phyloP scores from a whole-genome alignment of 352 stramenopile genomes.

The Phytophthora cajani region DNA sequence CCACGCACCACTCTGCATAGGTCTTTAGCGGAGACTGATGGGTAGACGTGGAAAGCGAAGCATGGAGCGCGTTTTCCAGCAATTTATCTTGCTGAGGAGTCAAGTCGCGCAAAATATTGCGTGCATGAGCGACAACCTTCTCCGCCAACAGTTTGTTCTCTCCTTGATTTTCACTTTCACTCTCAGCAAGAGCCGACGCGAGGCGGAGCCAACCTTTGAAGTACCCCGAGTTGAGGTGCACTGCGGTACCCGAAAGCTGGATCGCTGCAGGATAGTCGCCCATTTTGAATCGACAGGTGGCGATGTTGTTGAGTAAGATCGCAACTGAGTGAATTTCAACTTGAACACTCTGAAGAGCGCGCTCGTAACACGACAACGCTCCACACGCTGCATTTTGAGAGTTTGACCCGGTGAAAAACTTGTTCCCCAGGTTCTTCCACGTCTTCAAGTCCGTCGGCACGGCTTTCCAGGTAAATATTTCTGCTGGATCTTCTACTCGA shows the following conservation, averaged over 20 bases:
- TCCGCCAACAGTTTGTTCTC: not conserved
- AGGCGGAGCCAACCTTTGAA: conserved; percentile 33
- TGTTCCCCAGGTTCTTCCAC: conserved; percentile 38
- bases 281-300: conserved; percentile 26
- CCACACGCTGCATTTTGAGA: conserved; percentile 19
- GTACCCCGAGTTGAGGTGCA: conserved; percentile 23
- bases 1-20: conserved; percentile 26
- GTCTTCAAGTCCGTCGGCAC: conserved; percentile 25
- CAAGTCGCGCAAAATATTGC: conserved; percentile 1
- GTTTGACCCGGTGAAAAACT: conserved; percentile 26
- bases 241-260: conserved; percentile 29
- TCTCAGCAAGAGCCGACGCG: conserved; percentile 16
- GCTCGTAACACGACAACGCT: conserved; percentile 28
- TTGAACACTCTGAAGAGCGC: conserved; percentile 16
- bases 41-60: not conserved
- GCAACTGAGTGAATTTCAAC: conserved; percentile 14
- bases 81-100: conserved; percentile 8
- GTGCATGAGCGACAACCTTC: conserved; percentile 10
- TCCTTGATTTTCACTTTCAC: not conserved
- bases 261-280: conserved; percentile 20
- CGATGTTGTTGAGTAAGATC: conserved; percentile 31
- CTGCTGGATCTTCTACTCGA: conserved; percentile 25
- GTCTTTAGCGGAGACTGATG: not conserved
- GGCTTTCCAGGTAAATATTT: conserved; percentile 26
- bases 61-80: conserved; percentile 9